A percentile compares a stretch with the other conserved stretches of the same genome.
phyloP scores from a whole-genome alignment of 2,329 filamentous ascomycete species.

The Penicillium fuscoglaucum region DNA sequence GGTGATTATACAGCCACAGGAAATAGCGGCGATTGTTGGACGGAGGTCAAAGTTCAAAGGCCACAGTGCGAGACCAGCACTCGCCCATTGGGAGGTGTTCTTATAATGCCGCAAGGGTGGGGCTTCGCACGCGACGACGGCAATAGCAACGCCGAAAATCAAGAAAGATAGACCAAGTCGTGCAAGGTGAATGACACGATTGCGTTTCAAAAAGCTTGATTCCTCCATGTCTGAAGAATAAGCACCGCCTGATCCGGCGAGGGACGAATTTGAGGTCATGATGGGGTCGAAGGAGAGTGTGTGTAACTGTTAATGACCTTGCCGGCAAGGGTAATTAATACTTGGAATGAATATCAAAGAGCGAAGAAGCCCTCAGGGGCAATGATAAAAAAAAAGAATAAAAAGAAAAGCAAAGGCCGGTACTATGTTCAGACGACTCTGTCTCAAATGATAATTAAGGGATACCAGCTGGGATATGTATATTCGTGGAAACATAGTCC shows the following conservation, averaged over 20 bases:
- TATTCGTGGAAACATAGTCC: background rate
- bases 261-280: slow-evolving; percentile 33
- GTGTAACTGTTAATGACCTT: slow-evolving; percentile 11
- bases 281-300: slow-evolving; percentile 6
- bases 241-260: slow-evolving; percentile 32
- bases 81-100: slow-evolving; percentile 36
- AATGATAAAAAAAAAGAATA: slow-evolving; percentile 16
- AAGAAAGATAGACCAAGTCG: slow-evolving; percentile 38
- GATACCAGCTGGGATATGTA: slow-evolving; percentile 18
- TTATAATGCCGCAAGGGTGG: slow-evolving; percentile 44
- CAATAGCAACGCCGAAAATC: slow-evolving; percentile 32
- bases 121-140: slow-evolving; percentile 39
- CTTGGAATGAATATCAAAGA: slow-evolving; percentile 5
- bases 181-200: slow-evolving; percentile 34
- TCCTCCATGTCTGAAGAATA: slow-evolving; percentile 41
- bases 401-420: slow-evolving; percentile 19
- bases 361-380: slow-evolving; percentile 7
- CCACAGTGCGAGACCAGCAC: slow-evolving; percentile 42
- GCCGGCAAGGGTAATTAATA: slow-evolving; percentile 19
- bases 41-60: slow-evolving; percentile 45
- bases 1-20: slow-evolving; percentile 40
- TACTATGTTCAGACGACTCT: slow-evolving; percentile 7
- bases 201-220: slow-evolving; percentile 37
- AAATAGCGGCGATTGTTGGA: slow-evolving; percentile 40
- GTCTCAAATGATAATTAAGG: slow-evolving; percentile 5